Base-by-base conservation (phyloP, 148 eudicot species). In the Fagopyrum tataricum region DNA sequence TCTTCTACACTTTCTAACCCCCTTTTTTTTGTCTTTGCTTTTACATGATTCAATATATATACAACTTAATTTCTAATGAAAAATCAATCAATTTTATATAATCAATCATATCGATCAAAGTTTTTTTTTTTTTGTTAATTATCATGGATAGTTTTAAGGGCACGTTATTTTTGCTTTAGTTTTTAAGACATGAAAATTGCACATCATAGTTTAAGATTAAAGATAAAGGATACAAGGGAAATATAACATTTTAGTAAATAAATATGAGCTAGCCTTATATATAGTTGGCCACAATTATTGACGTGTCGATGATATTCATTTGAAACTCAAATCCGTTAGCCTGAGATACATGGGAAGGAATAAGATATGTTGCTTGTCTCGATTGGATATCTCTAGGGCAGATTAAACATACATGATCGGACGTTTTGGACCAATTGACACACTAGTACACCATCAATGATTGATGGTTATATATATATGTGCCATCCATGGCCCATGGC, bases 391-490 rank as follows among this genome's bases (percentile, higher is more conserved):
- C 6, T 53, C 59, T 53, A 53, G 59, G n/a, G 59, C 24, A 53
- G 56, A 52, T 17, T n/a, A 4, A 2, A 52, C 4, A 52, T 52
- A 4, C n/a, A 53, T 53, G 6, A 53, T 53, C 20, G 9, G 59
- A n/a, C 20, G 18, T 15, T 18, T 53, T 53, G 59, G 59, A 53
- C 23, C 10, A 53, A 23, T 23, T 23, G 2, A 26, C 21, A 20
- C 61, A 23, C 61, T 56, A 56, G 26, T 64, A 37, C 15, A 39
- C 43, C 69, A 12, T 64, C 69, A 64, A 64, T 64, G 43, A 64
- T 64, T 64, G 69, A 15, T 64, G 43, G 66, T 59, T 23, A 39
- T n/a, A n/a, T n/a, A n/a, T n/a, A n/a, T n/a, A n/a, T n/a, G n/a
- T n/a, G n/a, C n/a, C n/a, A n/a, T n/a, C n/a, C n/a, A n/a, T n/a